Conservation (phyloP, 2,329 filamentous ascomycete species). For the Seiridium unicorne region DNA sequence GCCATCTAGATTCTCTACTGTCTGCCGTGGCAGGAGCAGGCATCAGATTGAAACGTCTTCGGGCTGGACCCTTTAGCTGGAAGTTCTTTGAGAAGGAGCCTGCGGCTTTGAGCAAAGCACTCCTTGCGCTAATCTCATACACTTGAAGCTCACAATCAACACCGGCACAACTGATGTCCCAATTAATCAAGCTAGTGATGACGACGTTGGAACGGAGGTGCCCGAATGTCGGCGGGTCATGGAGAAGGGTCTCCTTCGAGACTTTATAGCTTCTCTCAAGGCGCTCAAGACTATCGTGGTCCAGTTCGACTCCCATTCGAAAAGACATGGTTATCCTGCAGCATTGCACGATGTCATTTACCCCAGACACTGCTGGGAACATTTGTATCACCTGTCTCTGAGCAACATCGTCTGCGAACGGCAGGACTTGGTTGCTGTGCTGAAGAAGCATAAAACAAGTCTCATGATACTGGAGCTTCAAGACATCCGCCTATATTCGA, state of each 20-base stretch:
- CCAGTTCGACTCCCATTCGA: constrained; percentile 13
- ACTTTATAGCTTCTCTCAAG: constrained; percentile 20
- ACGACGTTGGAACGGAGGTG: constrained; percentile 1
- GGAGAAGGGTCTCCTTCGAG: constrained; percentile 18
- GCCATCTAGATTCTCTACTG: constrained; percentile 22
- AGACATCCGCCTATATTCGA: constrained; percentile 17
- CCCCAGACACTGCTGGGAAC: constrained; percentile 19
- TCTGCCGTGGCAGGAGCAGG: constrained; percentile 15
- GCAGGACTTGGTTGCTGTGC: constrained; percentile 17
- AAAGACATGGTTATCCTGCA: constrained; percentile 12
- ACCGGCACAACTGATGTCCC: constrained; percentile 13
- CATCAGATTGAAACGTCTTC: constrained; percentile 16
- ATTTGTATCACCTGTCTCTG: constrained; percentile 19
- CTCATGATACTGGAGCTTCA: constrained; percentile 20
- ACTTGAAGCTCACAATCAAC: constrained; percentile 18
- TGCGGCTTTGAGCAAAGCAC: constrained; percentile 13
- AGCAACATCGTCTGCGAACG: constrained; percentile 20
- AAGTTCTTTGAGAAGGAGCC: constrained; percentile 19
- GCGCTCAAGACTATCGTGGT: constrained; percentile 18
- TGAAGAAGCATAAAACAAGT: constrained; percentile 21
- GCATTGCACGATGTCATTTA: constrained; percentile 19
- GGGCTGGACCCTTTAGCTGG: constrained; percentile 20
- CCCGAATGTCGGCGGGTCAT: constrained; percentile 17
- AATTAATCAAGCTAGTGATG: background rate
- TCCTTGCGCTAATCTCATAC: constrained; percentile 19